Evolutionary conservation across 805 yeast species (phyloP), one percentile per base, ranked within the genome.

Genomic region (Cyberlindnera bimundalis): DNA sequence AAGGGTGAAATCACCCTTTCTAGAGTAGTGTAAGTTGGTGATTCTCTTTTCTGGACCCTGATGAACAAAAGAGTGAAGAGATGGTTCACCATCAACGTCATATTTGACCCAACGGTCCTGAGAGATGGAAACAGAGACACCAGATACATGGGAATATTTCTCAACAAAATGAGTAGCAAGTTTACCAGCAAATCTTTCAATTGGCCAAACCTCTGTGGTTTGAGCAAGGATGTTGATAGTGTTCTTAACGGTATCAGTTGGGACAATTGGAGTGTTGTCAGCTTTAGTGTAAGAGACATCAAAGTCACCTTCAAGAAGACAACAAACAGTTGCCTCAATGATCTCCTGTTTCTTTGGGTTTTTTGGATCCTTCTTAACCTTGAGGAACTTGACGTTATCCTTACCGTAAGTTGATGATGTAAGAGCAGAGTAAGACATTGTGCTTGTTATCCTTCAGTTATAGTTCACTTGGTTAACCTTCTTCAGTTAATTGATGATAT

Each of bases 161-260:
- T 65, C 58, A 53, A 86, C 71, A 64, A 90, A 90, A 62, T 89
- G 96, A 55, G 79, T 68, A 33, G 86, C 95, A 48, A 90, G 68
- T 49, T 78, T 86, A 26, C 90, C 88, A 24, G 93, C 96, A 64
- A 87, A 90, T 42, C 83, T 73, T 72, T 90, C 97, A 50, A 85
- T 81, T 45, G 96, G 96, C 84, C 90, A 85, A 36, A 84, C 91
- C 48, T 88, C 86, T 36, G 78, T 73, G 58, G 75, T 80, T 66
- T 84, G 85, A 50, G 96, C 96, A 51, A 85, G 81, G 25, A 90
- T 73, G 59, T 84, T 72, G 49, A 86, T 78, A 37, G 96, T 89
- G 72, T 89, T 89, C 66, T 89, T 89, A 41, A 88, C 89, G 1
- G 96, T 87, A 64, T 89, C 96, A 8, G 97, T 90, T 44, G 97